Percentiles rank a stretch among this genome's conserved stretches.
Conservation (phyloP, 75 land plant species). For the Larix kaempferi region DNA sequence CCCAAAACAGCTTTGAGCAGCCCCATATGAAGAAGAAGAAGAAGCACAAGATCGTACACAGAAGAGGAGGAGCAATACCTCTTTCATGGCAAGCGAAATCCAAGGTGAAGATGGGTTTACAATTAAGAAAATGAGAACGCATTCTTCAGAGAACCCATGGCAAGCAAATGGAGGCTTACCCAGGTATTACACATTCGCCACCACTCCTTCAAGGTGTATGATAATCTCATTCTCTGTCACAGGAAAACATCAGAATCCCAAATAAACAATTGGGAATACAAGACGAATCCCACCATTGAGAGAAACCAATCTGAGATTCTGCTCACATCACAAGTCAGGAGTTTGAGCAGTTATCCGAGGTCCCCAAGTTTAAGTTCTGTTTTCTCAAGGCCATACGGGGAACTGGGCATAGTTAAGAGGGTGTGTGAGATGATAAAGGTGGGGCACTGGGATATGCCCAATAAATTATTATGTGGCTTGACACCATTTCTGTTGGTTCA, state of each 20-base stretch:
- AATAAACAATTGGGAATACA: too few species aligned
- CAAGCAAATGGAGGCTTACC: neutral
- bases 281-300: neutral
- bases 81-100: too few species aligned
- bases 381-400: neutral
- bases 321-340: neutral
- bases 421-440: slow-evolving; percentile 17
- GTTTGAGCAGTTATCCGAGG: neutral
- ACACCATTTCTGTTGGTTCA: slow-evolving; percentile 25
- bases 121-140: too few species aligned
- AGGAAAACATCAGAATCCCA: too few species aligned
- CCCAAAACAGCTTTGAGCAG: too few species aligned
- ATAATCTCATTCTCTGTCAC: too few species aligned
- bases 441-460: slow-evolving; percentile 11
- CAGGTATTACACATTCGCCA: neutral
- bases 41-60: too few species aligned
- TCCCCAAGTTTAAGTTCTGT: neutral
- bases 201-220: neutral
- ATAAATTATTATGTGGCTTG: slow-evolving; percentile 13
- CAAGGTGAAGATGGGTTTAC: too few species aligned
- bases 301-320: neutral
- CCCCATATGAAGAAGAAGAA: too few species aligned
- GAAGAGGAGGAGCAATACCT: too few species aligned
- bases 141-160: too few species aligned
- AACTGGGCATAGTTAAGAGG: neutral